Percentiles rank a stretch among this genome's conserved stretches.
Conservation (phyloP, 768 basidiomycete species). For the Naganishia onofrii region DNA sequence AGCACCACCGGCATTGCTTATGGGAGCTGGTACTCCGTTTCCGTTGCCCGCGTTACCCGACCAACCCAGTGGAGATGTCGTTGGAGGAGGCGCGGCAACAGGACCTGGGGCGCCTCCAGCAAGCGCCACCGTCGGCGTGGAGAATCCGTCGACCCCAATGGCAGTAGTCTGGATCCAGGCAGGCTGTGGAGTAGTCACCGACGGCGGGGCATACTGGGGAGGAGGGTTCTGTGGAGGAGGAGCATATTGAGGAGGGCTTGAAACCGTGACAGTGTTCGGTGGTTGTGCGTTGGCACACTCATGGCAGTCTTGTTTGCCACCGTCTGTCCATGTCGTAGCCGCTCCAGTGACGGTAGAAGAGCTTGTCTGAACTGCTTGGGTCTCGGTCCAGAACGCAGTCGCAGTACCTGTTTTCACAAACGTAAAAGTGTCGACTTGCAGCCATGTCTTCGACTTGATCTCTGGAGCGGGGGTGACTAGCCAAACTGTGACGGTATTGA, state of each 20-base stretch:
- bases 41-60: not conserved
- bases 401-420: constrained; percentile 21
- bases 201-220: not conserved
- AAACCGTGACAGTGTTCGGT: not conserved
- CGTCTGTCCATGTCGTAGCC: constrained; percentile 21
- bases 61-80: not conserved
- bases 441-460: constrained; percentile 16
- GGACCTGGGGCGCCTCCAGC: not conserved
- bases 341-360: constrained; percentile 3
- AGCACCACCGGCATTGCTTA: not conserved
- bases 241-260: not conserved
- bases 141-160: not conserved
- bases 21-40: not conserved
- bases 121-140: not conserved
- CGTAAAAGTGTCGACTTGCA: constrained; percentile 13
- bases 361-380: constrained; percentile 12
- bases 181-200: not conserved
- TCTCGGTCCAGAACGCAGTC: constrained; percentile 22
- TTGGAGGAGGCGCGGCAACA: not conserved
- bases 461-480: constrained; percentile 26
- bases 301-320: constrained; percentile 6
- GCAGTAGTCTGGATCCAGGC: constrained; percentile 28
- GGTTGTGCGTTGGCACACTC: not conserved
- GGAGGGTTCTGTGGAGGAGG: too few species aligned
- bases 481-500: constrained; percentile 24